A percentile compares a stretch with the other conserved stretches of the same genome.
Conservation (phyloP, 179 eudicot species). For the Beta lomatogona region DNA sequence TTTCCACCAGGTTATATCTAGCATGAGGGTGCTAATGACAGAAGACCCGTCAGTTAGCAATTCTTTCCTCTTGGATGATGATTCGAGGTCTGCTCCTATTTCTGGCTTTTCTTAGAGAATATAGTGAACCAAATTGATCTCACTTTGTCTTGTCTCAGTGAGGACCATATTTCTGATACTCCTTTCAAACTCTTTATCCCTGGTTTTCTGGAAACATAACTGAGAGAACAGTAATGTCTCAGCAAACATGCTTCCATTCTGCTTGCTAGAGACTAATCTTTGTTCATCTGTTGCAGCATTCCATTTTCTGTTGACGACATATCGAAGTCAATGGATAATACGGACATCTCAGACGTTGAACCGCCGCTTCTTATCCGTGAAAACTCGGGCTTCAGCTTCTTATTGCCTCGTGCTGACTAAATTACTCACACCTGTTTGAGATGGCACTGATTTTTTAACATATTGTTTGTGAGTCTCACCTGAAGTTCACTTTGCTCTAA, state of each 20-base stretch:
- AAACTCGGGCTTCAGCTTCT: slow-evolving; percentile 70
- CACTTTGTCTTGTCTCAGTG: no score
- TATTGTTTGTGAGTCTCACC: not conserved
- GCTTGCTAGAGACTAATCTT: slow-evolving; percentile 3
- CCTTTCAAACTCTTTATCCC: not conserved
- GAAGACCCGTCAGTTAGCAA: slow-evolving; percentile 88
- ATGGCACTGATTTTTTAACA: slow-evolving; percentile 1
- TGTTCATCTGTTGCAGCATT: slow-evolving; percentile 58
- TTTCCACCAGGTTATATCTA: slow-evolving; percentile 72
- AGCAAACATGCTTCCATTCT: not conserved
- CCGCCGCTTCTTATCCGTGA: slow-evolving; percentile 70
- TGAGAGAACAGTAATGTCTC: not conserved
- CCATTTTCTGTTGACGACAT: slow-evolving; percentile 98
- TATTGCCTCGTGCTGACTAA: slow-evolving; percentile 60
- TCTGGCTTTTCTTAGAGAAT: not conserved
- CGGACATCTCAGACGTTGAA: slow-evolving; percentile 69
- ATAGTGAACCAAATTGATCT: not conserved
- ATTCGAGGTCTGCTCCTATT: slow-evolving; percentile 64
- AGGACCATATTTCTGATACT: not conserved
- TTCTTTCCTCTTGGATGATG: slow-evolving; percentile 81
- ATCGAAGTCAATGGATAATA: slow-evolving; percentile 81
- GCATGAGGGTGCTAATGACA: slow-evolving; percentile 81
- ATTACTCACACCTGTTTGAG: slow-evolving; percentile 8
- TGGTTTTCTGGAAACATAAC: not conserved
- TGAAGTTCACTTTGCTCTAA: not conserved